Evolutionary conservation across 306 rosid genomes (phyloP).

Genomic region (Clitoria ternatea): DNA sequence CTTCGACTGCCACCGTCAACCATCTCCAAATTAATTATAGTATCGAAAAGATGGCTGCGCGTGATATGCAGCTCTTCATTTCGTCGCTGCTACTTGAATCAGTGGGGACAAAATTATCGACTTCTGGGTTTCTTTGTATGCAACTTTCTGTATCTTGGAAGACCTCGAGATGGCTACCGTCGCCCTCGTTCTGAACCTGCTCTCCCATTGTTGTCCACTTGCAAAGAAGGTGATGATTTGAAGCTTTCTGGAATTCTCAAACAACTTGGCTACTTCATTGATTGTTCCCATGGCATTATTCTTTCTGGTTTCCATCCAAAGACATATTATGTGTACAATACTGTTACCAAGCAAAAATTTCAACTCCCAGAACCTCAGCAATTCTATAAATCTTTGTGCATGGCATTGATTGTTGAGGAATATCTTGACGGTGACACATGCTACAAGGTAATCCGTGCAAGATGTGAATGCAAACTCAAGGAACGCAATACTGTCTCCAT

Average conservation of each 20-base stretch:
- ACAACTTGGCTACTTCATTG: constrained; percentile 65
- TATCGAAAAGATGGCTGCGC: constrained; percentile 67
- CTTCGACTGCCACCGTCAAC: constrained; percentile 58
- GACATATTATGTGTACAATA: constrained; percentile 55
- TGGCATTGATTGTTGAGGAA: constrained; percentile 57
- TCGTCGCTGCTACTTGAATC: constrained; percentile 35
- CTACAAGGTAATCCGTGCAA: constrained; percentile 72
- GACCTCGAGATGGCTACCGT: constrained; percentile 47
- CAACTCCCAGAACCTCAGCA: constrained; percentile 66
- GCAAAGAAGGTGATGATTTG: constrained; percentile 75
- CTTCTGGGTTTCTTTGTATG: constrained; percentile 70
- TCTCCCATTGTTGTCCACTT: constrained; percentile 60
- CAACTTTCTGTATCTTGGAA: constrained; percentile 59
- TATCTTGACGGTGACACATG: constrained; percentile 24
- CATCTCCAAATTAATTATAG: constrained; percentile 35
- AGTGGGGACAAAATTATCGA: constrained; percentile 49
- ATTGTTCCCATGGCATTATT: constrained; percentile 57
- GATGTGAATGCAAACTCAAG: constrained; percentile 52
- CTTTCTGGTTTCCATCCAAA: constrained; percentile 72
- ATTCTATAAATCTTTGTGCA: constrained; percentile 56
- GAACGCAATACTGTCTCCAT: constrained; percentile 60
- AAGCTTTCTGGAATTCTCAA: constrained; percentile 47
- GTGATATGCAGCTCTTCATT: constrained; percentile 54
- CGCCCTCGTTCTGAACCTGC: constrained; percentile 72
- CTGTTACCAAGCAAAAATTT: constrained; percentile 40